A percentile compares a stretch with the other conserved stretches of the same genome.
These are phyloP conservation scores for Pythium dissotocum DNA, from an alignment of 352 stramenopile genomes.

Conservation along the genomic window DNA sequence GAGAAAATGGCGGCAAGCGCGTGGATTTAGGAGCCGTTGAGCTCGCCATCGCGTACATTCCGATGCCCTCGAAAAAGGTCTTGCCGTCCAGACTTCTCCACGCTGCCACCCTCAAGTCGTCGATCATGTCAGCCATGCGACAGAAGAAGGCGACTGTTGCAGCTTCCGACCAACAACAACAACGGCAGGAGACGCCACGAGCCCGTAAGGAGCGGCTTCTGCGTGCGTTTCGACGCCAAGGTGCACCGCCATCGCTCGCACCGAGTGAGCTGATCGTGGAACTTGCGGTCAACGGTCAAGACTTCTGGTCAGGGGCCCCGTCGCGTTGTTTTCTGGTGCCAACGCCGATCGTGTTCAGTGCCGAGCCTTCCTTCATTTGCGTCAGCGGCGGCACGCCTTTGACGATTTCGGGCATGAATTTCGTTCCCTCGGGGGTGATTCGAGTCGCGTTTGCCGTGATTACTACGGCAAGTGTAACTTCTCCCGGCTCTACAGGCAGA, in stretches of 20 bases:
- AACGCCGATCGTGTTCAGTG: slow-evolving; percentile 25
- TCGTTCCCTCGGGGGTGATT: slow-evolving; percentile 34
- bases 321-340: slow-evolving; percentile 25
- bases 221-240: slow-evolving; percentile 27
- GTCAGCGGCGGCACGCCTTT: slow-evolving; percentile 32
- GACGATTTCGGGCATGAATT: slow-evolving; percentile 38
- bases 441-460: slow-evolving; percentile 33
- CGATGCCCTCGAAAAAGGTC: slow-evolving; percentile 19
- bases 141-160: slow-evolving; percentile 28
- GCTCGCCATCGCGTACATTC: slow-evolving; percentile 47
- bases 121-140: slow-evolving; percentile 55
- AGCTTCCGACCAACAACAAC: neutral
- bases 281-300: slow-evolving; percentile 42
- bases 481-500: neutral
- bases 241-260: slow-evolving; percentile 25
- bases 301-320: slow-evolving; percentile 37
- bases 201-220: slow-evolving; percentile 39
- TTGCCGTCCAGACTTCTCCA: slow-evolving; percentile 13
- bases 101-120: slow-evolving; percentile 38
- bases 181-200: slow-evolving; percentile 15
- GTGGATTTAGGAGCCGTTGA: slow-evolving; percentile 50
- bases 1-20: slow-evolving; percentile 16
- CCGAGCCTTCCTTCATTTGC: slow-evolving; percentile 29
- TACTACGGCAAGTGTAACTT: neutral
- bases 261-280: slow-evolving; percentile 38